Base-by-base conservation (phyloP, 176 grass and related monocot genomes). In the Lolium multiflorum region DNA sequence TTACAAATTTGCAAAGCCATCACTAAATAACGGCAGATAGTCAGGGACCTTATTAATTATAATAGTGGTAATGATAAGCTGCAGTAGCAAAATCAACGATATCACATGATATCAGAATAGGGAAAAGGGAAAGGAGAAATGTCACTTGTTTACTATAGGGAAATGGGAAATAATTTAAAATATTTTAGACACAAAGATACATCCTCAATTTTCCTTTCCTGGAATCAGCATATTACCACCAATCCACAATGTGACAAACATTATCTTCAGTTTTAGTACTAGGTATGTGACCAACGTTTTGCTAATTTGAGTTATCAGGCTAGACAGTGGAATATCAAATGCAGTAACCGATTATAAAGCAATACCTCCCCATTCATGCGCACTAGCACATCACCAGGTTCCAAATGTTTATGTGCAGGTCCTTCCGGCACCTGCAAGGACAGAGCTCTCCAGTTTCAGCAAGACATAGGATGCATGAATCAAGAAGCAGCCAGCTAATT, bases 341-440 rank as follows among this genome's bases (percentile, higher is more conserved):
- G 67, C 76, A 84, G 49, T 7, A 73, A 37, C 13, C 26, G 20
- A 73, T 16, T 80, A 49, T 15, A 76, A 90, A 84, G 28, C 60
- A 84, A 50, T 28, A 91, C 97, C 59, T 96, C 87, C n/a, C 87
- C 97, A 91, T 99, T 94, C 46, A 95, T 90, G 73, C 49, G 54
- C 83, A 99, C 90, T 91, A 99, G 86, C 71, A 99, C 83, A 87
- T 99, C 97, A 89, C 97, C 97, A 88, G 97, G 89, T 90, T 99
- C 93, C 82, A 99, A 90, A 80, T 85, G 65, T 52, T 99, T 99
- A 77, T 99, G 85, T 28, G 97, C 92, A 24, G 97, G 97, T 44
- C 97, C 97, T 91, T 95, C 94, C 69, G 97, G 97, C 28, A 99
- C 97, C 97, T 99, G 86, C 65, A 89, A 86, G 66, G 35, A 57